phyloP scores from a whole-genome alignment of 495 filamentous ascomycete genomes.

The Schizothecium vesticola region DNA sequence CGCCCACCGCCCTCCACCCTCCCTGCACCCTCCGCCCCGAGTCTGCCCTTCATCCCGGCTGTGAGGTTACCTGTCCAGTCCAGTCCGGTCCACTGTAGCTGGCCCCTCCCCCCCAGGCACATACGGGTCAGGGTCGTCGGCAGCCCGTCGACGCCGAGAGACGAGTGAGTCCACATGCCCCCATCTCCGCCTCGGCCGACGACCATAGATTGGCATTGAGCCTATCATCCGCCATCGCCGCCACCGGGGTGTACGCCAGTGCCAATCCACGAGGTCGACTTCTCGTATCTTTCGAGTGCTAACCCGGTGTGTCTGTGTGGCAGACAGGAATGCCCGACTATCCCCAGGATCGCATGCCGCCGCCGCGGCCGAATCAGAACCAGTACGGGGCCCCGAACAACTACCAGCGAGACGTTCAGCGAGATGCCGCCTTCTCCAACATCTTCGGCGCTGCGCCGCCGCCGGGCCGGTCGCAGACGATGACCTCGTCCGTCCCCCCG shows the following conservation, averaged over 20 bases:
- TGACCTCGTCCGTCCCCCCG: slow-evolving; percentile 61
- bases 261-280: neutral
- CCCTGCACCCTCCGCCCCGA: neutral
- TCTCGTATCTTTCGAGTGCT: slow-evolving; percentile 23
- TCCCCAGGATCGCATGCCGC: slow-evolving; percentile 68
- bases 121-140: slow-evolving; percentile 15
- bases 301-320: slow-evolving; percentile 1
- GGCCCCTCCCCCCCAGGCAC: neutral
- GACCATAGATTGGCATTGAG: neutral
- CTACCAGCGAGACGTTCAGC: slow-evolving; percentile 84
- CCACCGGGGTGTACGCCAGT: neutral
- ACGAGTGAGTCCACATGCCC: slow-evolving; percentile 24
- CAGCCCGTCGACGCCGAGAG: slow-evolving; percentile 15
- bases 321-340: slow-evolving; percentile 70
- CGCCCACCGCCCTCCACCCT: neutral
- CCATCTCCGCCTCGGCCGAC: slow-evolving; percentile 6
- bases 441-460: slow-evolving; percentile 90
- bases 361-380: slow-evolving; percentile 48
- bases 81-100: neutral
- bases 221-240: neutral
- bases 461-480: slow-evolving; percentile 81
- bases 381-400: slow-evolving; percentile 64
- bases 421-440: slow-evolving; percentile 92
- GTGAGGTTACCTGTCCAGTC: neutral
- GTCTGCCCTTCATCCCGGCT: neutral